A percentile compares a stretch with the other conserved stretches of the same genome.
Conservation (phyloP, 108 stramenopile species). For the Cylindrotheca fusiformis region DNA sequence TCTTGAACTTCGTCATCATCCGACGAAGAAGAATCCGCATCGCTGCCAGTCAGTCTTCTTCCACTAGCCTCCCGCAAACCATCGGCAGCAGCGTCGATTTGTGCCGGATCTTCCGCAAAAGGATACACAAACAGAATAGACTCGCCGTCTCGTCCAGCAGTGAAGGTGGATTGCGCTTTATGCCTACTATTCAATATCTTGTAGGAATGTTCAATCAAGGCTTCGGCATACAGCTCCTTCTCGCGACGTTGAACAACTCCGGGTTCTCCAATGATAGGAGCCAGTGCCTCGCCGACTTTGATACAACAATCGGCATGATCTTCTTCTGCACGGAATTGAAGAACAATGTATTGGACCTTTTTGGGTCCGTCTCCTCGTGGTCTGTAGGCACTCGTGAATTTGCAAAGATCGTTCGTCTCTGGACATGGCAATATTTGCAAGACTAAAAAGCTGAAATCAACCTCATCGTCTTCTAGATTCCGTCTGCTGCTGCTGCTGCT, state of each 20-base stretch:
- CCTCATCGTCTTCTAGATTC: slow-evolving; percentile 12
- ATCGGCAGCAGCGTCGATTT: slow-evolving; percentile 36
- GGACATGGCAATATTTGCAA: slow-evolving; percentile 38
- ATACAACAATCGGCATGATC: slow-evolving; percentile 20
- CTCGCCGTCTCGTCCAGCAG: slow-evolving; percentile 16
- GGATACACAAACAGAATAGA: slow-evolving; percentile 67
- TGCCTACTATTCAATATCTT: neutral
- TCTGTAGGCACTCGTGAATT: slow-evolving; percentile 28
- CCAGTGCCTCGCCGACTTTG: neutral
- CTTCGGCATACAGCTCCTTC: neutral
- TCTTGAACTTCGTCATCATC: slow-evolving; percentile 12
- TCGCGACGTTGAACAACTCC: neutral
- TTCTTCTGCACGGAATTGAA: slow-evolving; percentile 42
- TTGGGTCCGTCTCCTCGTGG: slow-evolving; percentile 12
- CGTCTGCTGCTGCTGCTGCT: neutral
- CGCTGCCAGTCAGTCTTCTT: neutral
- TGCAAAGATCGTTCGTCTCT: slow-evolving; percentile 25
- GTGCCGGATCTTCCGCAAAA: slow-evolving; percentile 48
- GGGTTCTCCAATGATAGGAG: too few relatives aligned
- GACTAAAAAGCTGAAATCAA: slow-evolving; percentile 40
- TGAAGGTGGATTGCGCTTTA: neutral
- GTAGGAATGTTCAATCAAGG: slow-evolving; percentile 5
- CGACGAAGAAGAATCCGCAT: slow-evolving; percentile 2
- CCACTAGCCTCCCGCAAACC: slow-evolving; percentile 29
- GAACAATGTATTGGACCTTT: slow-evolving; percentile 31